Conservation (phyloP, 345 rosid species). For the Aethionema arabicum region DNA sequence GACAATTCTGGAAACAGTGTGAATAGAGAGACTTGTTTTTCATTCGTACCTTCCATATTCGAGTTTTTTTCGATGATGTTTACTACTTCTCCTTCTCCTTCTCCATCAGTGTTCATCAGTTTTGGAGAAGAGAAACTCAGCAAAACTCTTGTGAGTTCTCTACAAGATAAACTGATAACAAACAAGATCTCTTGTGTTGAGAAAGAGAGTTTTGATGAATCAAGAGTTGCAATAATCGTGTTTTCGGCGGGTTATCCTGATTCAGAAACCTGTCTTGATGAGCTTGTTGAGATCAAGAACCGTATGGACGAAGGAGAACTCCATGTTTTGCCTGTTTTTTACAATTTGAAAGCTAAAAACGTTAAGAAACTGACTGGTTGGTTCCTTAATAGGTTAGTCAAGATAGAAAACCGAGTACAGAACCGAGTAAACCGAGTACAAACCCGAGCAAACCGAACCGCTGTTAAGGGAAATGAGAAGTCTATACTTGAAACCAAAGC, state of each 20-base stretch:
- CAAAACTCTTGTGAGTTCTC: neutral
- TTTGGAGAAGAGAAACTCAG: constrained; percentile 1
- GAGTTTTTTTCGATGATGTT: neutral
- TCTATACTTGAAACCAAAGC: constrained; percentile 15
- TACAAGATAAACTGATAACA: neutral
- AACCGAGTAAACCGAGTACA: no score
- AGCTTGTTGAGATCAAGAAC: constrained; percentile 28
- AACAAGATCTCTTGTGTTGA: neutral
- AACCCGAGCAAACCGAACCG: neutral
- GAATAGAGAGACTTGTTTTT: neutral
- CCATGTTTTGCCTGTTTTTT: constrained; percentile 19
- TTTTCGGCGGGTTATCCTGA: constrained; percentile 18
- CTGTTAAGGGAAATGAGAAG: neutral
- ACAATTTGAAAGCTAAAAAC: neutral
- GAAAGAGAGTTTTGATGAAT: neutral
- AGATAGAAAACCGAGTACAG: neutral
- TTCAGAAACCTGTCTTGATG: constrained; percentile 18
- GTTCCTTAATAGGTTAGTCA: constrained; percentile 15
- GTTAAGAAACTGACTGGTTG: neutral
- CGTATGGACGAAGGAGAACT: constrained; percentile 24
- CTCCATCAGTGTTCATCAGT: constrained; percentile 22
- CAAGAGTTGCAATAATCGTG: constrained; percentile 21
- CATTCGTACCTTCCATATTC: constrained; percentile 1
- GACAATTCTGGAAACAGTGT: neutral
- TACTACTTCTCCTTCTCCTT: no score